A percentile compares a stretch with the other conserved stretches of the same genome.
phyloP scores from a whole-genome alignment of 225 moss, liverwort and hornwort species.

The Thuidium tamariscinum region DNA sequence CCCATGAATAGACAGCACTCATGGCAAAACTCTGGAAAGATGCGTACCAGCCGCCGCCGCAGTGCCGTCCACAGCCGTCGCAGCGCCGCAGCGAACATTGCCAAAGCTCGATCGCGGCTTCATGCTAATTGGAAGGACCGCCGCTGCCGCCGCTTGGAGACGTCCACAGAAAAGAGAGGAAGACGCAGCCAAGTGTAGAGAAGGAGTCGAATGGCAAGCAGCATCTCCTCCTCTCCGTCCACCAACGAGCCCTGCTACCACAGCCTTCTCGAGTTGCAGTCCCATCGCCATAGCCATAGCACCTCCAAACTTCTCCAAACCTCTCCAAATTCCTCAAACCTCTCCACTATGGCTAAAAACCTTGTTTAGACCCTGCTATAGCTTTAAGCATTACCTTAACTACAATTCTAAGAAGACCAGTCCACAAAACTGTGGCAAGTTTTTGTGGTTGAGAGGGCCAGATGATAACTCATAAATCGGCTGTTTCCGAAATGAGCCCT shows the following conservation, averaged over 20 bases:
- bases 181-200: background rate
- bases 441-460: no score
- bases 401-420: no score
- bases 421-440: no score
- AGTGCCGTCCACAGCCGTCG: constrained; percentile 1
- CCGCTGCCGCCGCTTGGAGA: background rate
- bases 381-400: no score
- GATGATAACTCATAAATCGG: no score
- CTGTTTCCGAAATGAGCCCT: no score
- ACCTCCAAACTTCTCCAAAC: background rate
- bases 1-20: background rate
- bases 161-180: constrained; percentile 11
- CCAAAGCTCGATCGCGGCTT: background rate
- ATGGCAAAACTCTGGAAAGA: background rate
- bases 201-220: background rate
- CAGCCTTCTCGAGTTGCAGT: background rate
- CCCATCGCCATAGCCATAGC: constrained; percentile 25
- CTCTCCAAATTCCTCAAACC: background rate
- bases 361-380: no score
- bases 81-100: constrained; percentile 18
- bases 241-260: background rate
- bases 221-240: background rate
- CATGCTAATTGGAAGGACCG: background rate
- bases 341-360: no score
- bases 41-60: constrained; percentile 4